Base-by-base conservation (phyloP, 805 yeast species). In the Candida germanica region DNA sequence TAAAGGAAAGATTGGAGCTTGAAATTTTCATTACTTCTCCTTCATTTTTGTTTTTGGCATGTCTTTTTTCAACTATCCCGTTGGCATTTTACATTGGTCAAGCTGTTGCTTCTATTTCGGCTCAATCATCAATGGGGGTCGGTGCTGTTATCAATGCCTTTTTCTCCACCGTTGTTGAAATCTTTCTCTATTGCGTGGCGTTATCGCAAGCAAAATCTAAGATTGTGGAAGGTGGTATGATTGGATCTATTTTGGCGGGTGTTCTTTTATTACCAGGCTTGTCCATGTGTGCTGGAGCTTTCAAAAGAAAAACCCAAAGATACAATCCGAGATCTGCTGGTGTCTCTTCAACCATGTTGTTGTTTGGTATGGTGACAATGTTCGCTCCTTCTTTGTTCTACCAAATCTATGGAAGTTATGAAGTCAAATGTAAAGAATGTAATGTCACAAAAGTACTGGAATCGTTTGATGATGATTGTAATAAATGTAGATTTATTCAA, bases 121-220 rank as follows among this genome's bases (percentile, higher is more conserved):
- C 98, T 0, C 98, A 93, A 64, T 87, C 97, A 0, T 89, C 97
- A 0, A 93, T 93, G 98, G 97, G 98, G 19, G 80, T 93, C 41
- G 98, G 98, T 66, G 98, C 98, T 1, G 96, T 89, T 0, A 88
- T 93, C 50, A 93, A 93, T 58, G 98, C 98, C 0, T 91, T 93
- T 53, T 93, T 93, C 70, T 89, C 98, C 1, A 89, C 98, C 0
- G 75, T 93, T 33, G 98, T 93, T 5, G 98, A 93, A 57, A 84
- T 93, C 6, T 93, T 82, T 58, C 65, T 91, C 32, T 93, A 93
- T 58, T 83, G 95, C 59, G 95, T 91, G 14, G 98, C 98, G 0
- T 66, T 93, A 42, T 69, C 77, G 35, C 94, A 89, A 54, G 75
- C 80, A 2, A 91, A 93, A 55, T 95, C 95, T 2, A 75, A 79